Evolutionary conservation across 2,329 filamentous ascomycete species (phyloP).

Genomic region (Hypoxylon sp.): DNA sequence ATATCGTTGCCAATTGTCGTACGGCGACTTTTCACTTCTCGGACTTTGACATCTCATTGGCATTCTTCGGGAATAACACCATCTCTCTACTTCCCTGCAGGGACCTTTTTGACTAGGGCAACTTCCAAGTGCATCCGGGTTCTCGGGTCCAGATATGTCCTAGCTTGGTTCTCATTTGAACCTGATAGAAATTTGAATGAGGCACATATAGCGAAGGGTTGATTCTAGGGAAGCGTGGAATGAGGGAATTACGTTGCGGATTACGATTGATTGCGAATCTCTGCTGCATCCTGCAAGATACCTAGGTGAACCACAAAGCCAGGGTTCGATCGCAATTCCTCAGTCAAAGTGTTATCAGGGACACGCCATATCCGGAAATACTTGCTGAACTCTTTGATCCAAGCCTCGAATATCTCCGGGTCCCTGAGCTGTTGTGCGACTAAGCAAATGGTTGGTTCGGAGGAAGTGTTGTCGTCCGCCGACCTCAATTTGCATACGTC

Average conservation of each 20-base stretch:
- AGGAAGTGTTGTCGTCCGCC: conserved; percentile 31
- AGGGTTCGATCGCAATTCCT: conserved; percentile 71
- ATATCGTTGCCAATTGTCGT: not conserved
- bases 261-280: conserved; percentile 34
- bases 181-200: conserved; percentile 4
- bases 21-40: not conserved
- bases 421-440: conserved; percentile 92
- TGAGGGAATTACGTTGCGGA: conserved; percentile 30
- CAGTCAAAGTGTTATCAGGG: conserved; percentile 72
- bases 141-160: not conserved
- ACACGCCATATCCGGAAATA: conserved; percentile 84
- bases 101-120: not conserved
- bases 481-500: conserved; percentile 77
- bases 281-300: conserved; percentile 63
- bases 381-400: conserved; percentile 77
- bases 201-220: conserved; percentile 6
- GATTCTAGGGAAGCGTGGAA: conserved; percentile 1
- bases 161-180: conserved; percentile 3
- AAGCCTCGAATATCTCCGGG: conserved; percentile 86
- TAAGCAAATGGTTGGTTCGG: conserved; percentile 76
- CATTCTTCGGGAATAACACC: not conserved
- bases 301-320: conserved; percentile 90
- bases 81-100: not conserved
- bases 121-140: not conserved
- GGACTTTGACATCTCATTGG: not conserved